Evolutionary conservation across 257 asterid species (phyloP), one percentile per base, ranked within the genome.

Genomic region (Leptodermis oblonga): DNA sequence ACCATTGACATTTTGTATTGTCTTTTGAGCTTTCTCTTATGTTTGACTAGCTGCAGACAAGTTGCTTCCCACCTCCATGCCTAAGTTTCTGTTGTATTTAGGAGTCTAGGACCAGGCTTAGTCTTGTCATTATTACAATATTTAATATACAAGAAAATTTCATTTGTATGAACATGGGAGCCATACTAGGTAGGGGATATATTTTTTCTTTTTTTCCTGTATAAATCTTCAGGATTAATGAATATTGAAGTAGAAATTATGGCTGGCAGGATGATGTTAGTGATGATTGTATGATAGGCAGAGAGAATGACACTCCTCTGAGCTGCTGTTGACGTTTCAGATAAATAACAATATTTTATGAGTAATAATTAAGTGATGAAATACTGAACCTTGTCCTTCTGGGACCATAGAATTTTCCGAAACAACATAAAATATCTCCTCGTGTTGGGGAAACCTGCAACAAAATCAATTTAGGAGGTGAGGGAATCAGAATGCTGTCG

Each of bases 361-460:
- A n/a, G n/a, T n/a, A n/a, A n/a, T n/a, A n/a, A n/a, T 17, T 20
- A 22, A 1, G 12, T 20, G 5, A 20, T 48, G 53, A 51, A 51
- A 51, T 51, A 11, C 61, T 36, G 58, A 77, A 74, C 65, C 55
- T 72, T 74, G 82, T 69, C 78, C 15, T 74, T 62, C 60, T 49
- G 42, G 48, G 45, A 64, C 85, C 84, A 71, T 65, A 39, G 58
- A 36, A 23, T 51, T 48, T 36, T 7, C 36, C 20, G 46, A 7
- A 6, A 48, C 75, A 74, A 43, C 51, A 46, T 62, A 67, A 45
- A 70, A 26, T 34, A 71, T 68, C 76, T 83, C 80, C 73, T 62
- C 52, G 67, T 82, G 85, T 74, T 73, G 70, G 77, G 74, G 81
- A 77, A 74, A 70, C 75, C 28, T 46, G 65, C 76, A 77, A 81